phyloP scores from a whole-genome alignment of 306 rosid genomes.

The Dalbergia oliveri region DNA sequence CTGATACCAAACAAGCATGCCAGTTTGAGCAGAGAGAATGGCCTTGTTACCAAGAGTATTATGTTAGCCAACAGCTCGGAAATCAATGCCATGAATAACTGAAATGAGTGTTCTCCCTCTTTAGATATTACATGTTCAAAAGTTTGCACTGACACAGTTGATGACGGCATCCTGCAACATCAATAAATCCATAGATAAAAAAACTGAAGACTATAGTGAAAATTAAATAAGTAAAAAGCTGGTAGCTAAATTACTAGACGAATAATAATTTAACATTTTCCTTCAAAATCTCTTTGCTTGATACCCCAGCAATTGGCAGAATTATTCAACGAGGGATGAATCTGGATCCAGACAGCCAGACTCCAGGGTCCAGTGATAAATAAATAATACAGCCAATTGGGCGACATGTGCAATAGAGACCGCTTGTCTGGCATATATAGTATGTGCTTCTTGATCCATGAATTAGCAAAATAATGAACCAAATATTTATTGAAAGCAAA shows the following conservation, averaged over 20 bases:
- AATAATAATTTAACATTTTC: neutral
- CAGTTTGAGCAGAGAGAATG: constrained; percentile 55
- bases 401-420: neutral
- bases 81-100: constrained; percentile 60
- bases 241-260: neutral
- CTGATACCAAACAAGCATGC: constrained; percentile 61
- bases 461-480: constrained; percentile 7
- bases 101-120: constrained; percentile 40
- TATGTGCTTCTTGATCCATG: neutral
- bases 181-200: constrained; percentile 6
- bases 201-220: neutral
- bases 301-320: neutral
- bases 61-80: constrained; percentile 51
- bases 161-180: constrained; percentile 51
- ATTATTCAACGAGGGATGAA: neutral
- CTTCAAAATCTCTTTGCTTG: neutral
- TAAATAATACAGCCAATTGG: neutral
- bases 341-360: neutral
- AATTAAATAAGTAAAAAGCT: neutral
- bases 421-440: too few relatives aligned
- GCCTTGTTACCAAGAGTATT: constrained; percentile 58
- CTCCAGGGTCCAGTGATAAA: neutral
- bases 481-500: neutral
- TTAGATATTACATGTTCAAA: constrained; percentile 47
- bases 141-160: constrained; percentile 23